Percentiles rank a stretch among this genome's conserved stretches.
phyloP scores from a whole-genome alignment of 83 land plant genomes.

The Larix sibirica region DNA sequence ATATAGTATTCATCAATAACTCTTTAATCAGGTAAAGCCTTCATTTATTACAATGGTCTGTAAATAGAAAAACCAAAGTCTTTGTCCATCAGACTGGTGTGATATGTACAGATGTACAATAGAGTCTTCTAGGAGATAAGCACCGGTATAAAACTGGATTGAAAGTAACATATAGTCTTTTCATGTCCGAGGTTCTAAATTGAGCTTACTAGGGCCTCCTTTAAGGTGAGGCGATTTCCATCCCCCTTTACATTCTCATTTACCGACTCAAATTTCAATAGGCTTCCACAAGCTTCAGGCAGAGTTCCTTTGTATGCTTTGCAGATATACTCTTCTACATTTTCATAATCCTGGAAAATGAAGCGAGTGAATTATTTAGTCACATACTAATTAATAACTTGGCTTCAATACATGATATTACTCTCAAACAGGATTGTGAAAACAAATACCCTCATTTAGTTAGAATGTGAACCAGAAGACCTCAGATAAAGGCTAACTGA shows the following conservation, averaged over 20 bases:
- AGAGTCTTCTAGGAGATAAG: neutral
- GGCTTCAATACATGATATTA: neutral
- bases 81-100: neutral
- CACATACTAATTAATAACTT: neutral
- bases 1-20: neutral
- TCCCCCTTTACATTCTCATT: neutral
- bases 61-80: neutral
- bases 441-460: neutral
- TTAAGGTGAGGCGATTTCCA: neutral
- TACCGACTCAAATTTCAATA: neutral
- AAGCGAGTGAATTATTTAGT: neutral
- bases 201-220: neutral
- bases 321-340: neutral
- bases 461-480: neutral
- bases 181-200: neutral
- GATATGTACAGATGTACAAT: neutral
- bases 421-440: neutral
- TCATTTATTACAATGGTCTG: neutral
- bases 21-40: neutral
- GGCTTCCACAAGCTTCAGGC: neutral
- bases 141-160: too few relatives aligned
- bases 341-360: neutral
- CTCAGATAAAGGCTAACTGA: neutral
- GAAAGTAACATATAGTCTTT: neutral
- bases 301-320: conserved; percentile 7